These are phyloP conservation scores for Didymella segeticola DNA, from an alignment of 2,329 filamentous ascomycete species.

Conservation along the genomic window DNA sequence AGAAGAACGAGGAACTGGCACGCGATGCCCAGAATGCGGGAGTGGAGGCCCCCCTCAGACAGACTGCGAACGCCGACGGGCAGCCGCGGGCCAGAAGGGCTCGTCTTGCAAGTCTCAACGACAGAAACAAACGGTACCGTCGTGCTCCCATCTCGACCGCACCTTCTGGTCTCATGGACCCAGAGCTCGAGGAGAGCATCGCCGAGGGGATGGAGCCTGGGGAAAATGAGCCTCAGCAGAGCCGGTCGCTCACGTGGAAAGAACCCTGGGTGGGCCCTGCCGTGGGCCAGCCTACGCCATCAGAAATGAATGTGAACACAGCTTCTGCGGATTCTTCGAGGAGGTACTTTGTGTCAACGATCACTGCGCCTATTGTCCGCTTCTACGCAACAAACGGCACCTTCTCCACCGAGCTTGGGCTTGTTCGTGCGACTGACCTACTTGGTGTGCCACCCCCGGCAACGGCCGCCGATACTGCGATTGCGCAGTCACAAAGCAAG, in stretches of 20 bases:
- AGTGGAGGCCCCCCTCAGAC: conserved; percentile 25
- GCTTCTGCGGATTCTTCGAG: background rate
- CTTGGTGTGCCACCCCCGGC: conserved; percentile 11
- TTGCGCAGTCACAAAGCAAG: conserved; percentile 12
- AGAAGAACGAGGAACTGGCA: conserved; percentile 28
- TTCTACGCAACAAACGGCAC: conserved; percentile 54
- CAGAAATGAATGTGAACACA: background rate
- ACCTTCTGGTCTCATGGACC: conserved; percentile 4
- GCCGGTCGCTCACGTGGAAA: background rate
- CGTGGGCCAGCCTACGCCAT: background rate
- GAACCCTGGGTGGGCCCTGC: background rate
- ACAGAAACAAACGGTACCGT: conserved; percentile 30
- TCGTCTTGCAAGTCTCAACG: conserved; percentile 38
- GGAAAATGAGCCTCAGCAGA: background rate
- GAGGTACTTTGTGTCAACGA: background rate
- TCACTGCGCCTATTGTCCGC: conserved; percentile 29
- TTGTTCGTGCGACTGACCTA: background rate
- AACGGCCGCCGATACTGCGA: background rate
- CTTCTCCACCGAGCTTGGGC: conserved; percentile 52
- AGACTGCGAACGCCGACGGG: conserved; percentile 3
- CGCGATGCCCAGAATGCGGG: conserved; percentile 28
- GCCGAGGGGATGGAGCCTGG: conserved; percentile 1
- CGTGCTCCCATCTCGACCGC: conserved; percentile 19
- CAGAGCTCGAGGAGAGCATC: conserved; percentile 18
- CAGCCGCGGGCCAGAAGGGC: conserved; percentile 24